phyloP scores from a whole-genome alignment of 164 flowering plant genomes.

The Cinnamomum micranthum region DNA sequence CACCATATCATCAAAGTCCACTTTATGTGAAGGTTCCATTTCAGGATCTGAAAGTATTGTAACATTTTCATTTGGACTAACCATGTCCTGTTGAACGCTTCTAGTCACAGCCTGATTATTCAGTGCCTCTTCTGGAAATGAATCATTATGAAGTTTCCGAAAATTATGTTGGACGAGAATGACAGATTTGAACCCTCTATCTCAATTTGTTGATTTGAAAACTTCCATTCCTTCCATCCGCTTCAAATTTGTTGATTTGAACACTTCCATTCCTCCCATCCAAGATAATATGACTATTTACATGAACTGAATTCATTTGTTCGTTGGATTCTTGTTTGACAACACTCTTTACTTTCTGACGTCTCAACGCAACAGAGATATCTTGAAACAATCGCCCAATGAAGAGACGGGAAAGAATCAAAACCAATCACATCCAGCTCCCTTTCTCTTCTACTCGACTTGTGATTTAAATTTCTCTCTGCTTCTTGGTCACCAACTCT shows the following conservation, averaged over 20 bases:
- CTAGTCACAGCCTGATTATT: constrained; percentile 5
- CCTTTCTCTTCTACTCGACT: constrained; percentile 39
- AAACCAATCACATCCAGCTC: constrained; percentile 32
- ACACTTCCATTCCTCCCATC: constrained; percentile 8
- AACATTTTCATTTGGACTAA: neutral
- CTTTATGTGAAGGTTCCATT: neutral
- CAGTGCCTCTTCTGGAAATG: constrained; percentile 10
- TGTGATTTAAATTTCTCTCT: constrained; percentile 25
- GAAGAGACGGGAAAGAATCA: constrained; percentile 33
- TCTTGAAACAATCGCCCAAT: constrained; percentile 46
- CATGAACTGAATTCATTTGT: constrained; percentile 7
- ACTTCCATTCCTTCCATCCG: constrained; percentile 7
- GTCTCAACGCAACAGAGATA: constrained; percentile 27
- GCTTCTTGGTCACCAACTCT: constrained; percentile 25
- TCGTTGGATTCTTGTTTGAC: constrained; percentile 22
- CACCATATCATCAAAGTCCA: neutral
- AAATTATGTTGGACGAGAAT: constrained; percentile 6
- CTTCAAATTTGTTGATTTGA: constrained; percentile 20
- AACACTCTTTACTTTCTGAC: constrained; percentile 31
- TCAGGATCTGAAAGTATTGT: neutral
- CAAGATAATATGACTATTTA: constrained; percentile 15
- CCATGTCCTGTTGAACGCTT: neutral
- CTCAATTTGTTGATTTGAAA: constrained; percentile 15
- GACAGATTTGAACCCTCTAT: constrained; percentile 13
- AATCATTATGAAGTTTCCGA: neutral